Percentiles rank a stretch among this genome's conserved stretches.
These are phyloP conservation scores for Geotrichum reessii DNA, from an alignment of 1,139 yeast genomes.

Conservation along the genomic window DNA sequence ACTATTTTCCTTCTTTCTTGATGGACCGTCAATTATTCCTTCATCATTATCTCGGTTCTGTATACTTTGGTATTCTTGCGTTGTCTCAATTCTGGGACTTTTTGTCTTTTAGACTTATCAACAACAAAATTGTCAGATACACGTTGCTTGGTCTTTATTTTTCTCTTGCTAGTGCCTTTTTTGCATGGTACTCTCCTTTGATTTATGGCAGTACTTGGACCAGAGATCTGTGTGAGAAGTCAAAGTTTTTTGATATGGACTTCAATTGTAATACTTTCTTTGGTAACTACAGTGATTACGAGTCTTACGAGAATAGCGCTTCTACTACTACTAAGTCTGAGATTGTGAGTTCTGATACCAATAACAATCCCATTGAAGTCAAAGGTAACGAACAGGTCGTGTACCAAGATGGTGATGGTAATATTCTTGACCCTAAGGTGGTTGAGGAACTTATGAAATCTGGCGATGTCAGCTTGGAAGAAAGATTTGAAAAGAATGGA, in stretches of 20 bases:
- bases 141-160: slow-evolving; percentile 47
- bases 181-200: slow-evolving; percentile 61
- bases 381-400: slow-evolving; percentile 3
- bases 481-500: slow-evolving; percentile 6
- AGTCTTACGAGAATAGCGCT: slow-evolving; percentile 11
- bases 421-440: slow-evolving; percentile 6
- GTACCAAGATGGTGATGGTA: slow-evolving; percentile 15
- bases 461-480: slow-evolving; percentile 8
- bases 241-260: slow-evolving; percentile 68
- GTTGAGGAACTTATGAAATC: slow-evolving; percentile 4
- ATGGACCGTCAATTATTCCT: slow-evolving; percentile 93
- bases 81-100: slow-evolving; percentile 79
- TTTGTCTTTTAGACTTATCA: slow-evolving; percentile 39
- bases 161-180: slow-evolving; percentile 50
- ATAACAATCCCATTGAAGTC: background rate
- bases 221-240: slow-evolving; percentile 51
- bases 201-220: slow-evolving; percentile 86
- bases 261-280: slow-evolving; percentile 66
- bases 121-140: slow-evolving; percentile 41
- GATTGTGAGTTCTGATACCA: background rate
- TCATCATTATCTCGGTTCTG: slow-evolving; percentile 88
- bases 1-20: slow-evolving; percentile 79
- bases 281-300: slow-evolving; percentile 31
- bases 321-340: slow-evolving; percentile 1
- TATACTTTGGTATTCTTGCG: slow-evolving; percentile 81